Evolutionary conservation across 345 rosid genomes (phyloP), one percentile per base, ranked within the genome.

Genomic region (Fremontodendron californicum): DNA sequence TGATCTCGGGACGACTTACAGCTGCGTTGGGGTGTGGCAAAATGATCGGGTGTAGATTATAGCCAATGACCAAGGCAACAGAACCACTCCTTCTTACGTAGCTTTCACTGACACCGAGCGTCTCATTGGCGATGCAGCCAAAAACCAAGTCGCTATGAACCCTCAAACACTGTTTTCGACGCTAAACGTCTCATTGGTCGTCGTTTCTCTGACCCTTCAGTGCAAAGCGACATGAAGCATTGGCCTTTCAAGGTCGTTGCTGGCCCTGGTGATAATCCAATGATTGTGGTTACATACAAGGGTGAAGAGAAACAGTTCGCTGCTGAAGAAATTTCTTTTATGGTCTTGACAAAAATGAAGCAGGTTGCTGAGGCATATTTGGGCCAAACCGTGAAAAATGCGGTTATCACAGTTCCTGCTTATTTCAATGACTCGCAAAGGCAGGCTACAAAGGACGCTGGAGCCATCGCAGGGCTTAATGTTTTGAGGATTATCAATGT

Each of bases 41-140:
- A 84, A 84, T 33, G 87, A 84, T 35, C 83, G 85, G 7, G 87
- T 84, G 6, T 85, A 84, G 78, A 84, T 84, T 29, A 84, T 84
- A 2, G 83, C 87, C 31, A 84, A 84, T 63, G 85, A 84, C 48
- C 87, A 84, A 3, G 87, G 87, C 46, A 84, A 84, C 76, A 71
- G 87, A 45, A 84, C 87, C 19, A 81, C 85, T 0, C 87, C 85
- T 6, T 84, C 87, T 0, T 84, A 84, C 37, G 87, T 84, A 0
- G 89, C 89, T 6, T 85, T 87, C 78, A 84, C 93, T 29, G 93
- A 88, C 35, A 80, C 85, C 0, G 90, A 91, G 78, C 89, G 91
- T 80, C 85, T 89, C 48, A 87, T 91, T 5, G 93, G 93, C 40
- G 90, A 89, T 46, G 92, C 92, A 0, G 91, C 92, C 21, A 88